A percentile compares a stretch with the other conserved stretches of the same genome.
These are phyloP conservation scores for Fusarium sterilihyphosum DNA, from an alignment of 2,329 filamentous ascomycete genomes.

Conservation along the genomic window DNA sequence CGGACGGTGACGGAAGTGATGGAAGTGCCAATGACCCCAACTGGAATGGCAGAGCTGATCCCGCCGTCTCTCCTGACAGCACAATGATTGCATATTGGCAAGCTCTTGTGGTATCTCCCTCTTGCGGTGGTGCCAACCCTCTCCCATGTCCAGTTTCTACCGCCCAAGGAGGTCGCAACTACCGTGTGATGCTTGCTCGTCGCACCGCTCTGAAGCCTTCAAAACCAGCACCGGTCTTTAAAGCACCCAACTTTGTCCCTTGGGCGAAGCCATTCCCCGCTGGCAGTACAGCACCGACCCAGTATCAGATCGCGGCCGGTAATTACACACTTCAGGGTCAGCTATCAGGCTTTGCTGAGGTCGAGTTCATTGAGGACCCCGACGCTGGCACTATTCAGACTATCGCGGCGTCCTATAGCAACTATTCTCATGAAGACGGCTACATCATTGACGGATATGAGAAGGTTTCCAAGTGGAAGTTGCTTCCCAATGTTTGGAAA, in stretches of 20 bases:
- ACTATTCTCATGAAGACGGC: not conserved
- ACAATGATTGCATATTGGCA: constrained; percentile 57
- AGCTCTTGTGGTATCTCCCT: constrained; percentile 42
- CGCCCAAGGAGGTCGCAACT: constrained; percentile 50
- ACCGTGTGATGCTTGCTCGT: constrained; percentile 55
- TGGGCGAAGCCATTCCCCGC: not conserved
- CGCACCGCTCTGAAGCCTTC: constrained; percentile 43
- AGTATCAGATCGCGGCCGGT: not conserved
- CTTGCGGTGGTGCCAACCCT: constrained; percentile 56
- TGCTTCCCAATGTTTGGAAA: constrained; percentile 12
- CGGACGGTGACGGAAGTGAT: constrained; percentile 45
- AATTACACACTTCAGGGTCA: not conserved
- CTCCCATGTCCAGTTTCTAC: constrained; percentile 54
- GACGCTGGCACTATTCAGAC: not conserved
- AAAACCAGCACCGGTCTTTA: constrained; percentile 38
- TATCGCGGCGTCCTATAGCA: not conserved
- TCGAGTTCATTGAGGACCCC: not conserved
- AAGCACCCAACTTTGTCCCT: not conserved
- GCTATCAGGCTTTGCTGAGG: not conserved
- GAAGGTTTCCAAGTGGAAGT: constrained; percentile 17
- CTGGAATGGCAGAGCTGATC: constrained; percentile 60
- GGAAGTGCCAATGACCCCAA: constrained; percentile 56
- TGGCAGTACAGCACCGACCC: not conserved
- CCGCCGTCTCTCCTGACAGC: constrained; percentile 52
- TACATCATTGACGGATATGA: constrained; percentile 5